Evolutionary conservation across 2,329 filamentous ascomycete species (phyloP).

Genomic region (Delphinella strobiligena): DNA sequence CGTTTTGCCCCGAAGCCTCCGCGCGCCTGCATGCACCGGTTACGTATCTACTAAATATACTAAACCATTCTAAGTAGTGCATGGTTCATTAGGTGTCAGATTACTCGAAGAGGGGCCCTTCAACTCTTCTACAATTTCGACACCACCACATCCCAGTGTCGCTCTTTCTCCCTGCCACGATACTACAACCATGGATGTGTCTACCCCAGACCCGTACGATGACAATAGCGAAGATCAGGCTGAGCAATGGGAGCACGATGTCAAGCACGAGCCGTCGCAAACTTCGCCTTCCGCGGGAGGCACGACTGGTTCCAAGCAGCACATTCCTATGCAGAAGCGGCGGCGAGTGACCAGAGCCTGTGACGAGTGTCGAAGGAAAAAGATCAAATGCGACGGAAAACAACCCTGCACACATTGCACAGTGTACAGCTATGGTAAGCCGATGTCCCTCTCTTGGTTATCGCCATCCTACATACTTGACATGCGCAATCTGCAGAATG

Average conservation of each 20-base stretch:
- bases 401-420: conserved; percentile 74
- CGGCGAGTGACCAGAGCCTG: conserved; percentile 82
- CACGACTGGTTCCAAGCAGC: conserved; percentile 12
- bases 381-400: conserved; percentile 44
- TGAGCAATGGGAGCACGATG: conserved; percentile 16
- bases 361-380: conserved; percentile 68
- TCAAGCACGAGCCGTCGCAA: conserved; percentile 18
- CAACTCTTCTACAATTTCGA: no score
- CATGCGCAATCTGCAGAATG: conserved; percentile 50
- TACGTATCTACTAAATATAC: neutral
- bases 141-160: neutral
- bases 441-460: neutral
- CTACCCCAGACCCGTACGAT: conserved; percentile 20
- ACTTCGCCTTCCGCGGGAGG: conserved; percentile 12
- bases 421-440: conserved; percentile 90
- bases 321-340: conserved; percentile 42
- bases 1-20: no score
- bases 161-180: neutral
- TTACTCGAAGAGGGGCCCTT: neutral
- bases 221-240: conserved; percentile 20
- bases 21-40: neutral
- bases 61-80: neutral
- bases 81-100: neutral
- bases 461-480: neutral
- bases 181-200: conserved; percentile 15